Percentiles rank a stretch among this genome's conserved stretches.
phyloP scores from a whole-genome alignment of 768 basidiomycete species.

The Sutorius australiensis region DNA sequence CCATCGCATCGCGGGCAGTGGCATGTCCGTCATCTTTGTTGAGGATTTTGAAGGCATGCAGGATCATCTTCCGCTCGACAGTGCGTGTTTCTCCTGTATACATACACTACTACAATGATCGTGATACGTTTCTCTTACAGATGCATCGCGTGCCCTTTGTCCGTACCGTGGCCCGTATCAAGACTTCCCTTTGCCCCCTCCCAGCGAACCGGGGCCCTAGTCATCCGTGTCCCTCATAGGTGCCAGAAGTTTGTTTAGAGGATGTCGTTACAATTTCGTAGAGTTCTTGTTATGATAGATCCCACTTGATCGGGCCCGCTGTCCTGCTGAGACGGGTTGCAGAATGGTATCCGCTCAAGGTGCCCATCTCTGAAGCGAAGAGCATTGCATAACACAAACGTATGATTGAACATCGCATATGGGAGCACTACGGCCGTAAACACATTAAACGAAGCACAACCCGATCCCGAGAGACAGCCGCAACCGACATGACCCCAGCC shows the following conservation, averaged over 20 bases:
- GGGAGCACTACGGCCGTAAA: background rate
- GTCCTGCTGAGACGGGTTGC: background rate
- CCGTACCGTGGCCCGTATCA: constrained; percentile 6
- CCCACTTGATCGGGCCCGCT: background rate
- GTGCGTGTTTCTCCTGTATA: constrained; percentile 1
- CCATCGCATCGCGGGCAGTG: background rate
- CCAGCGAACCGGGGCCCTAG: constrained; percentile 2
- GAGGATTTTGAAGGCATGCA: constrained; percentile 25
- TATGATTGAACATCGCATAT: background rate
- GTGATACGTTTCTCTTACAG: background rate
- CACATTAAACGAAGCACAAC: background rate
- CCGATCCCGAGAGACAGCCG: background rate
- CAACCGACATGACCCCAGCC: background rate
- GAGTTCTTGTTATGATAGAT: background rate
- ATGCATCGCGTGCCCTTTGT: constrained; percentile 1
- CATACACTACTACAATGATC: background rate
- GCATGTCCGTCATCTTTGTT: constrained; percentile 13
- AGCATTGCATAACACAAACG: background rate
- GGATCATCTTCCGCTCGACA: constrained; percentile 36
- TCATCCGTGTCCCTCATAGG: background rate
- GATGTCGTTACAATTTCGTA: background rate
- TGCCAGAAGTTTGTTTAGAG: background rate
- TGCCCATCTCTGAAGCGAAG: background rate
- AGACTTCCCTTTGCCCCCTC: constrained; percentile 8
- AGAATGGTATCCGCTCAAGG: background rate